Evolutionary conservation across 106 monocot species (phyloP), one percentile per base, ranked within the genome.

Genomic region (Dioscorea alata): DNA sequence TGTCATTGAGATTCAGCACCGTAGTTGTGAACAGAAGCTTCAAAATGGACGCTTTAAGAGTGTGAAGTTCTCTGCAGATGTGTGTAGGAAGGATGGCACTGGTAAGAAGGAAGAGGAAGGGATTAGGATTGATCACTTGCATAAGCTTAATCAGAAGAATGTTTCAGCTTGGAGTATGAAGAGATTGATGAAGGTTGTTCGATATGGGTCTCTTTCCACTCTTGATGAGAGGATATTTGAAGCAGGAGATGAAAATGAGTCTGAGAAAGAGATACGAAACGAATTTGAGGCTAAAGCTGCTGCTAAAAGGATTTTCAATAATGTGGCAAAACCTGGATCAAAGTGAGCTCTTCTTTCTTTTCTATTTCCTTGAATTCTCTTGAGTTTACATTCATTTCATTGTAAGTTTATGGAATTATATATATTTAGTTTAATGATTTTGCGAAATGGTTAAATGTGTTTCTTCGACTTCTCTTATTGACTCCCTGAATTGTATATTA

Each of bases 101-200:
- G 42, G 42, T 10, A 19, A 54, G 34, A 28, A 62, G 49, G 64
- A 75, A 17, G 83, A 81, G 23, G 85, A 79, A 57, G 80, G 66
- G 3, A 91, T 94, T 42, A 77, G 76, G 13, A 82, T 94, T 14
- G 88, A 88, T 16, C 76, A 88, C 34, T 70, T 91, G 7, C 81
- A 86, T 49, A 85, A 73, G 78, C 77, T 94, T 23, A 90, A 83
- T 58, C 90, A 82, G 57, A 85, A 87, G 79, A 94, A 91, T 57
- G 69, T 94, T 16, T 91, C 90, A 0, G 91, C 91, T 7, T 94
- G 94, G 94, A 94, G 77, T 33, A 94, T 94, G 94, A 94, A 91
- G 71, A 75, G 83, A 56, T 58, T 94, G 57, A 88, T 88, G 81
- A 91, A 77, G 49, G 82, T 94, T 4, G 85, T 91, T 0, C 73